phyloP scores from a whole-genome alignment of 768 basidiomycete species.

The Leccinum aurantiacum region DNA sequence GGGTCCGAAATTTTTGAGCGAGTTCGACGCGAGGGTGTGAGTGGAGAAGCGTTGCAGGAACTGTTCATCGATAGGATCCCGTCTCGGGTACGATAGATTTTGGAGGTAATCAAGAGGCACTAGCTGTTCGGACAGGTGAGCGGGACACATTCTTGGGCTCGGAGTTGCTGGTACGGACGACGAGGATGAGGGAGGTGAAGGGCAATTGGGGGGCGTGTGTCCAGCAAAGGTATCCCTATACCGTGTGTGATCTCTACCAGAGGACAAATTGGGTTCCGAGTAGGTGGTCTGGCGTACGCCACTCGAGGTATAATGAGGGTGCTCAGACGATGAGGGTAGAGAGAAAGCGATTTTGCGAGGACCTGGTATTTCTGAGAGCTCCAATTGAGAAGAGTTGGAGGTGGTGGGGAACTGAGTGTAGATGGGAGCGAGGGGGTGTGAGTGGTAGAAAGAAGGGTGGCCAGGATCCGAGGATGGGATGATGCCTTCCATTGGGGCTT shows the following conservation, averaged over 20 bases:
- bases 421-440: constrained; percentile 22
- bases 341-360: constrained; percentile 32
- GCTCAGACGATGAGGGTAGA: constrained; percentile 30
- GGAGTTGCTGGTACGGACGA: constrained; percentile 41
- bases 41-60: constrained; percentile 56
- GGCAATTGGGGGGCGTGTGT: constrained; percentile 26
- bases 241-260: constrained; percentile 20
- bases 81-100: constrained; percentile 49
- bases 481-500: constrained; percentile 34
- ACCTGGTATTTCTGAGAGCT: constrained; percentile 21
- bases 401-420: constrained; percentile 36
- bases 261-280: constrained; percentile 31
- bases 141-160: constrained; percentile 26
- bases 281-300: constrained; percentile 32
- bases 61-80: constrained; percentile 66
- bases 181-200: constrained; percentile 37
- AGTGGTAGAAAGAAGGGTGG: constrained; percentile 23
- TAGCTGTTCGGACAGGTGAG: constrained; percentile 37
- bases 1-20: constrained; percentile 20
- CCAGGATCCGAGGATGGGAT: constrained; percentile 21
- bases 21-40: constrained; percentile 22
- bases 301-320: constrained; percentile 21
- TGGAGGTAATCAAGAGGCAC: constrained; percentile 68
- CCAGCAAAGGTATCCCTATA: constrained; percentile 23
- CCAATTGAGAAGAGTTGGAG: constrained; percentile 26